phyloP scores from a whole-genome alignment of 306 rosid genomes.

The Castanospermum australe region DNA sequence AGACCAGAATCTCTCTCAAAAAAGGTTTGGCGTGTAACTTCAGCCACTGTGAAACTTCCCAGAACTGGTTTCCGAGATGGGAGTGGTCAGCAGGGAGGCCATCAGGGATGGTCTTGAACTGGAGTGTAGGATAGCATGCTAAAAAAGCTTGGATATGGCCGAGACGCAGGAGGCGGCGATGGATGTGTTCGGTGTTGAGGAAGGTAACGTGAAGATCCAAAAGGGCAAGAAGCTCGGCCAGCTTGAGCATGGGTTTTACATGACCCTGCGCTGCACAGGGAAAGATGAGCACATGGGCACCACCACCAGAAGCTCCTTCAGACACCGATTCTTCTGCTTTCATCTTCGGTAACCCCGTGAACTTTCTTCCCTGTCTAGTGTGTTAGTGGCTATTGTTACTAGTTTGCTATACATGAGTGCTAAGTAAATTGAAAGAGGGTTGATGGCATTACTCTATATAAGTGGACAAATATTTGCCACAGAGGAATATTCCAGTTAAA shows the following conservation, averaged over 20 bases:
- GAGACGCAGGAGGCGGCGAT: constrained; percentile 28
- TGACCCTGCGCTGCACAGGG: constrained; percentile 43
- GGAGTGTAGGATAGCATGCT: constrained; percentile 34
- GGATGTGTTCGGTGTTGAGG: constrained; percentile 40
- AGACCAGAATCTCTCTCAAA: constrained; percentile 23
- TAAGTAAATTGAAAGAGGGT: no score
- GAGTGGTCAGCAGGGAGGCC: constrained; percentile 13
- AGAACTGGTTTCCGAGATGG: neutral
- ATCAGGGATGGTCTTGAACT: constrained; percentile 42
- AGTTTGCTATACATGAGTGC: no score
- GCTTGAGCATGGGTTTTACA: constrained; percentile 50
- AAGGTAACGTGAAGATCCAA: constrained; percentile 38
- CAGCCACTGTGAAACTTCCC: neutral
- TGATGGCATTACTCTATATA: no score
- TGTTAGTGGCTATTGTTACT: no score
- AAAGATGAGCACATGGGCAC: constrained; percentile 32
- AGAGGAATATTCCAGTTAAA: no score
- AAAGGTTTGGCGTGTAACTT: constrained; percentile 18
- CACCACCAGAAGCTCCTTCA: no score
- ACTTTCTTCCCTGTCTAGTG: no score
- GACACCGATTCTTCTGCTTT: neutral
- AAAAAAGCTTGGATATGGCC: constrained; percentile 23
- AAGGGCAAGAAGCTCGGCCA: constrained; percentile 48
- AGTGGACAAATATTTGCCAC: no score
- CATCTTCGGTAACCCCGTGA: no score